Conservation (phyloP, 768 basidiomycete species). For the Lactarius sp. region DNA sequence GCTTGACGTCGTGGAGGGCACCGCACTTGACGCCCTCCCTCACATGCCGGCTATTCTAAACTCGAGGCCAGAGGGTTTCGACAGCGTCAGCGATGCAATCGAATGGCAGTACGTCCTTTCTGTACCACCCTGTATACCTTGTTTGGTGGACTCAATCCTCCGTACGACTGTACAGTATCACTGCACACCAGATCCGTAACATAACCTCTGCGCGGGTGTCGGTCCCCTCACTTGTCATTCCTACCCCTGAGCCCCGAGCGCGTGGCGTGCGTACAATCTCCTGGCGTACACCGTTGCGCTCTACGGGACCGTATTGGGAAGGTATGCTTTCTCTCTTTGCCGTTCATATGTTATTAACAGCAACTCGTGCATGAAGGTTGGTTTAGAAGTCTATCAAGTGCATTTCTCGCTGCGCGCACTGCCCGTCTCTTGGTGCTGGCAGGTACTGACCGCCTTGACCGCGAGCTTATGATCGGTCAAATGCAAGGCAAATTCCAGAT, state of each 20-base stretch:
- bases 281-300: conserved; percentile 83
- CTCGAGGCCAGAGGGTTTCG: conserved; percentile 81
- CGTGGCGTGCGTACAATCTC: conserved; percentile 40
- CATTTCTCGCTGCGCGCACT: conserved; percentile 70
- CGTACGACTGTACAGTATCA: conserved; percentile 51
- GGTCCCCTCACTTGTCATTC: conserved; percentile 71
- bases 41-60: conserved; percentile 88
- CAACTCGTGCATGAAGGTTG: conserved; percentile 54
- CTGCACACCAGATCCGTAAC: conserved; percentile 80
- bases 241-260: conserved; percentile 34
- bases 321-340: conserved; percentile 45
- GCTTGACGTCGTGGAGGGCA: conserved; percentile 88
- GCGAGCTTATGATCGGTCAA: conserved; percentile 87
- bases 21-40: conserved; percentile 88
- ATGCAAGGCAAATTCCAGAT: conserved; percentile 90
- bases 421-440: conserved; percentile 89
- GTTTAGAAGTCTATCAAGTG: conserved; percentile 79
- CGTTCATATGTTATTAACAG: background rate
- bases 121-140: background rate
- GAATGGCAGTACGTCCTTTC: conserved; percentile 83
- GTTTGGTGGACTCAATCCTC: background rate
- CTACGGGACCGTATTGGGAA: conserved; percentile 86
- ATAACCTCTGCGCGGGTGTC: conserved; percentile 80
- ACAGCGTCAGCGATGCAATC: conserved; percentile 76
- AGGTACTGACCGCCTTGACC: conserved; percentile 89